A percentile compares a stretch with the other conserved stretches of the same genome.
These are phyloP conservation scores for Takashimella koratensis DNA, from an alignment of 1,284 basidiomycete species.

Conservation along the genomic window DNA sequence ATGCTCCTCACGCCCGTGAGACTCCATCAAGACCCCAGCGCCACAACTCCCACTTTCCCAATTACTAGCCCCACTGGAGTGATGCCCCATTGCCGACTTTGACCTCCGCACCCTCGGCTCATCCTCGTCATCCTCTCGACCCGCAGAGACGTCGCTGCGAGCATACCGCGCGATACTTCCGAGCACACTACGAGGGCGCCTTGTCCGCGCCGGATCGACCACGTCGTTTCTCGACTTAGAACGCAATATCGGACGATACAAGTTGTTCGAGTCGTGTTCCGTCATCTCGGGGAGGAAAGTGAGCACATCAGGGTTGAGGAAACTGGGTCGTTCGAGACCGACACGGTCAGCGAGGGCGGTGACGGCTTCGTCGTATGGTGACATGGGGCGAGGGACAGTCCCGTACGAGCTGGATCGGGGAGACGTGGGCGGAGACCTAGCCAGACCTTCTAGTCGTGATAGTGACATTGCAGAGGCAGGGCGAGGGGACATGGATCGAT, in stretches of 20 bases:
- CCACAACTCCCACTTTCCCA: neutral
- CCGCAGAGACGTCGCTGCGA: neutral
- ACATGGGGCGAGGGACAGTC: constrained; percentile 4
- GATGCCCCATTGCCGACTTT: neutral
- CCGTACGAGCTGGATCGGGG: neutral
- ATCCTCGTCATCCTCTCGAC: constrained; percentile 10
- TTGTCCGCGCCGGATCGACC: neutral
- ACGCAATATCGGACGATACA: constrained; percentile 10
- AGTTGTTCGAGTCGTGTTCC: constrained; percentile 25
- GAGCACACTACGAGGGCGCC: neutral
- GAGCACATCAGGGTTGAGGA: constrained; percentile 41
- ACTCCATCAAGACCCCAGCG: constrained; percentile 25
- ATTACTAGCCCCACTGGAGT: neutral
- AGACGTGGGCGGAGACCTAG: constrained; percentile 7
- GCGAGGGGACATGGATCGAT: neutral
- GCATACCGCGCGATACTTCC: neutral
- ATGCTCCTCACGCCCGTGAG: constrained; percentile 28
- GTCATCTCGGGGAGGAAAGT: constrained; percentile 47
- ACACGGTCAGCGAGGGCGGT: constrained; percentile 6
- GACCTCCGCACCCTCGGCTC: constrained; percentile 1
- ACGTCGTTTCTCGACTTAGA: constrained; percentile 3
- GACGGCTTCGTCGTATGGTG: constrained; percentile 4
- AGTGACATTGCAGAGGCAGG: neutral
- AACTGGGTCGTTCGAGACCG: constrained; percentile 36
- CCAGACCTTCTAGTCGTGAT: neutral